A percentile compares a stretch with the other conserved stretches of the same genome.
phyloP scores from a whole-genome alignment of 805 yeast genomes.

The Candida sanyiensis region DNA sequence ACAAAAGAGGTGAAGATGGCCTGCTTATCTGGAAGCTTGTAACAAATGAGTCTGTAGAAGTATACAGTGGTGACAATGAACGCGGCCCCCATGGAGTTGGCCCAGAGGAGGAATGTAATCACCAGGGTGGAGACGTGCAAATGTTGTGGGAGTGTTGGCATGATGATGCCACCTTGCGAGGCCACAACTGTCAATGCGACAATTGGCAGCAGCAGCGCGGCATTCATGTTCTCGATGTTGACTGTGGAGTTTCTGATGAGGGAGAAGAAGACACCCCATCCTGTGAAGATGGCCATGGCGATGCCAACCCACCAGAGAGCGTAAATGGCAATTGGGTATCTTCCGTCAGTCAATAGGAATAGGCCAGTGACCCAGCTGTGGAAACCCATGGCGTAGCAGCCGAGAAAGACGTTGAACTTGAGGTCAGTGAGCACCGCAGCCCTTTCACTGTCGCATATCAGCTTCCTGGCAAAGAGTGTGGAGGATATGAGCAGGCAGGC shows the following conservation, averaged over 20 bases:
- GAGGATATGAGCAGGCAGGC: slow-evolving; percentile 40
- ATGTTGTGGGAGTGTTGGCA: slow-evolving; percentile 36
- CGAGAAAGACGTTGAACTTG: slow-evolving; percentile 56
- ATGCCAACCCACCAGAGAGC: slow-evolving; percentile 73
- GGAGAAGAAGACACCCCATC: slow-evolving; percentile 52
- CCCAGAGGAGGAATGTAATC: slow-evolving; percentile 56
- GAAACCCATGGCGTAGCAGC: slow-evolving; percentile 78
- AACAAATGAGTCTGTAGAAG: slow-evolving; percentile 51
- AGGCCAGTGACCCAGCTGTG: slow-evolving; percentile 59
- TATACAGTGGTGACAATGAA: slow-evolving; percentile 50
- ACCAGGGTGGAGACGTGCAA: slow-evolving; percentile 49
- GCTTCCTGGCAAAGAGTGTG: slow-evolving; percentile 36
- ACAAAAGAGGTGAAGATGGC: slow-evolving; percentile 62
- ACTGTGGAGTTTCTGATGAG: slow-evolving; percentile 30
- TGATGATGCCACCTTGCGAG: slow-evolving; percentile 60
- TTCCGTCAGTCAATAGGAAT: slow-evolving; percentile 36
- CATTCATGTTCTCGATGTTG: slow-evolving; percentile 39
- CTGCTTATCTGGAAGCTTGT: slow-evolving; percentile 52
- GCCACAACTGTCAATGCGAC: slow-evolving; percentile 75
- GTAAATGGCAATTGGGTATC: slow-evolving; percentile 40
- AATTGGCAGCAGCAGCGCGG: slow-evolving; percentile 65
- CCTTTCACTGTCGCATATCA: slow-evolving; percentile 30
- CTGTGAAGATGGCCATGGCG: slow-evolving; percentile 46
- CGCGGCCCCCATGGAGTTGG: slow-evolving; percentile 60
- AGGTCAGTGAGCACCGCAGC: slow-evolving; percentile 34